A percentile compares a stretch with the other conserved stretches of the same genome.
Evolutionary conservation across 352 stramenopile species (phyloP).

Genomic region (Phytophthora litchii): DNA sequence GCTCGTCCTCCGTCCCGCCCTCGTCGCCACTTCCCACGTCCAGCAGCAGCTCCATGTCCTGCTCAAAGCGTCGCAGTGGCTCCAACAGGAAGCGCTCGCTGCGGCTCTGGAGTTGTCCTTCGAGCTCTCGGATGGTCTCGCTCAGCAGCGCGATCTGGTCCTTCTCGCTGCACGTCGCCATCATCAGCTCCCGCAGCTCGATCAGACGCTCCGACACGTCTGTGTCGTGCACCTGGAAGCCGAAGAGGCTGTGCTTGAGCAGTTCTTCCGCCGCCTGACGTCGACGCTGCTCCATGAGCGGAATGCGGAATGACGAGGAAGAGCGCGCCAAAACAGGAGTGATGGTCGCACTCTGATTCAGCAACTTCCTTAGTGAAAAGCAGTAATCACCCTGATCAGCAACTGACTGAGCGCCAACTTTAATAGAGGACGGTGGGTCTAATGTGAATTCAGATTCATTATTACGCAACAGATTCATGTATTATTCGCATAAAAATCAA

Average conservation of each 20-base stretch:
- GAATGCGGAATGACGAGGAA: constrained; percentile 17
- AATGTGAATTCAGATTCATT: no score
- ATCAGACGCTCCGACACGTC: constrained; percentile 41
- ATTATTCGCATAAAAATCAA: no score
- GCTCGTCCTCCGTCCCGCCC: constrained; percentile 9
- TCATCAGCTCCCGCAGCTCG: constrained; percentile 57
- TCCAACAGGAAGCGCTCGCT: constrained; percentile 60
- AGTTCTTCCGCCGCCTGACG: constrained; percentile 28
- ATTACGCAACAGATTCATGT: no score
- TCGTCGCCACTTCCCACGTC: constrained; percentile 48
- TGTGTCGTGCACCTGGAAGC: constrained; percentile 64
- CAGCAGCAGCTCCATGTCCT: constrained; percentile 69
- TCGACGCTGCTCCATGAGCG: constrained; percentile 35
- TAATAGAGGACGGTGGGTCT: not conserved
- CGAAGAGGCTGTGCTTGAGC: constrained; percentile 58
- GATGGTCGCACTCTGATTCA: constrained; percentile 8
- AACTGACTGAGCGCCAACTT: not conserved
- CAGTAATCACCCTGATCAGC: constrained; percentile 2
- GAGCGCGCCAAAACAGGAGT: constrained; percentile 33
- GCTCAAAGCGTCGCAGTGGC: constrained; percentile 61
- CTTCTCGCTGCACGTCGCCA: constrained; percentile 42
- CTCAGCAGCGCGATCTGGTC: constrained; percentile 58
- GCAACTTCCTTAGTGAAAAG: not conserved
- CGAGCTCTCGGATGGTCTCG: constrained; percentile 59
- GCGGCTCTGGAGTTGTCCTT: constrained; percentile 44